phyloP scores from a whole-genome alignment of 257 asterid genomes.

The Linaria vulgaris region DNA sequence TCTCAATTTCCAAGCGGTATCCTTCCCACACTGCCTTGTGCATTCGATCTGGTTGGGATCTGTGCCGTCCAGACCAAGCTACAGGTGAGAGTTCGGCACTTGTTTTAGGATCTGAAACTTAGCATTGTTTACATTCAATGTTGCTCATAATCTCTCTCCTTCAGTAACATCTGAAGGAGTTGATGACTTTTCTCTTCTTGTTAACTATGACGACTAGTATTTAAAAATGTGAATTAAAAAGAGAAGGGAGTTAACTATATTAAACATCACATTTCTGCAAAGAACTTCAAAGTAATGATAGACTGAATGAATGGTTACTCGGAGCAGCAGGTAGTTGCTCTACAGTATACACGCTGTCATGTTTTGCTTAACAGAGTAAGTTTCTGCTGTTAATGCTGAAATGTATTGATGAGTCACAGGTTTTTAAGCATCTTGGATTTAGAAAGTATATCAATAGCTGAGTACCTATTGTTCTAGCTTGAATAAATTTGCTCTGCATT shows the following conservation, averaged over 20 bases:
- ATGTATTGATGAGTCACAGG: background rate
- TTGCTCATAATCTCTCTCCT: background rate
- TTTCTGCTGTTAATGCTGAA: background rate
- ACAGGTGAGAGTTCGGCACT: constrained; percentile 48
- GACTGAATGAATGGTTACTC: background rate
- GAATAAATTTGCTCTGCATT: background rate
- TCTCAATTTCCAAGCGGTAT: constrained; percentile 78
- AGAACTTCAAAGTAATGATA: background rate
- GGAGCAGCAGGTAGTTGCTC: constrained; percentile 1
- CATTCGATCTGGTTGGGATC: constrained; percentile 91
- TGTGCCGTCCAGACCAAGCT: constrained; percentile 92
- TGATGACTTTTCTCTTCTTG: background rate
- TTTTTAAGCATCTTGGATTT: background rate
- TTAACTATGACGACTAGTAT: background rate
- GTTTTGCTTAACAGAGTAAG: background rate
- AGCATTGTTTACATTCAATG: constrained; percentile 1
- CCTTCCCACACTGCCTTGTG: constrained; percentile 90
- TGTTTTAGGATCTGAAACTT: constrained; percentile 17
- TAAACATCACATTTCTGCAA: constrained; percentile 7
- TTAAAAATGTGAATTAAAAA: background rate
- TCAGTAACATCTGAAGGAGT: constrained; percentile 9
- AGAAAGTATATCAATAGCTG: too few species aligned
- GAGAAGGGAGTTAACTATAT: background rate
- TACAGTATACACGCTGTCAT: background rate
- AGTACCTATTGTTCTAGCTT: background rate